Conservation (phyloP, 2,329 filamentous ascomycete genomes). For the Cytospora mali region DNA sequence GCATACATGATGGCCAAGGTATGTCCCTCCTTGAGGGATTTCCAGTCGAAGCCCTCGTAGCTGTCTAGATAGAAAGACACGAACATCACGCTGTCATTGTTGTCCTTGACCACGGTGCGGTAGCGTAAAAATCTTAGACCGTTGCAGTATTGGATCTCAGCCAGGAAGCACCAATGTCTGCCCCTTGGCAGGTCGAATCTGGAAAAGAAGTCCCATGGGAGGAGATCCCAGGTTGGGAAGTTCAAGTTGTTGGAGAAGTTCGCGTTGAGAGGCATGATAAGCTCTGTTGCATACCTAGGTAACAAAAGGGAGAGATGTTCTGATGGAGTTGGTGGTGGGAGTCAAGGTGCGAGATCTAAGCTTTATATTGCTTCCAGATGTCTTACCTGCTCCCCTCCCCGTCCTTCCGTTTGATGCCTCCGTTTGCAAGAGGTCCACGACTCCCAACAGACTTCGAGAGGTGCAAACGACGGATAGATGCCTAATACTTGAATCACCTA, state of each 20-base stretch:
- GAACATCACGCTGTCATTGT: slow-evolving; percentile 16
- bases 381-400: no score
- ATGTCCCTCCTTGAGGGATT: slow-evolving; percentile 29
- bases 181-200: not conserved
- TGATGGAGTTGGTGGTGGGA: not conserved
- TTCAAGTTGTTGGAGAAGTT: not conserved
- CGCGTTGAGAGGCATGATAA: not conserved
- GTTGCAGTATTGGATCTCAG: slow-evolving; percentile 35
- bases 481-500: no score
- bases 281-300: not conserved
- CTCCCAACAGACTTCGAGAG: no score
- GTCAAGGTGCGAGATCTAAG: not conserved
- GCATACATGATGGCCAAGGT: slow-evolving; percentile 33
- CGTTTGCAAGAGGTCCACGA: no score
- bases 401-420: no score
- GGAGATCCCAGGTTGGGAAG: not conserved
- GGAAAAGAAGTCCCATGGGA: not conserved
- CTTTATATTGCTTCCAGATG: not conserved
- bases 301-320: not conserved
- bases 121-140: slow-evolving; percentile 27
- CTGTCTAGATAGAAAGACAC: slow-evolving; percentile 32
- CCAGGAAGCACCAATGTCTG: slow-evolving; percentile 46
- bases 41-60: slow-evolving; percentile 27
- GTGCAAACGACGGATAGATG: no score
- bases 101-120: slow-evolving; percentile 30